Conservation (phyloP, 306 rosid genomes). For the Argentina anserina region DNA sequence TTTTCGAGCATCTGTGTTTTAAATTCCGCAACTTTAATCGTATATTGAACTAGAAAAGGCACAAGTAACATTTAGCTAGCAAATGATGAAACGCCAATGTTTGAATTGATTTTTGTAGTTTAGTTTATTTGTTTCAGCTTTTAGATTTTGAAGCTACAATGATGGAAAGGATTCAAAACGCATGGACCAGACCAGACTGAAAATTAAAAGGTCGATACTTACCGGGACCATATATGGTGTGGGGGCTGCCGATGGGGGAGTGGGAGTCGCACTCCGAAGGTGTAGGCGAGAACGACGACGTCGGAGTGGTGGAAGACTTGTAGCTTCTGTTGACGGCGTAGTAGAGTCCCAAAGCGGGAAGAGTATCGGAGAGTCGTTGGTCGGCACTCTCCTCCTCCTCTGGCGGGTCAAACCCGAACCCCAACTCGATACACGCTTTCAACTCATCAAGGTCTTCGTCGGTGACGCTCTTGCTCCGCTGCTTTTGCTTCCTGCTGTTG, state of each 20-base stretch:
- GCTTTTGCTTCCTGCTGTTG: slow-evolving; percentile 39
- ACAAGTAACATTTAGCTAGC: neutral
- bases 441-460: slow-evolving; percentile 86
- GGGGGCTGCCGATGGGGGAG: slow-evolving; percentile 65
- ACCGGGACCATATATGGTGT: slow-evolving; percentile 50
- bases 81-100: too few species aligned
- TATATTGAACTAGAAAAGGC: neutral
- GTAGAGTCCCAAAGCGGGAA: slow-evolving; percentile 83
- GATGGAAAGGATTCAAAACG: too few species aligned
- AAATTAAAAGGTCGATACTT: too few species aligned
- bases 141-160: too few species aligned
- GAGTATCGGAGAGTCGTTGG: slow-evolving; percentile 62
- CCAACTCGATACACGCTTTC: slow-evolving; percentile 86
- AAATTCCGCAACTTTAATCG: neutral
- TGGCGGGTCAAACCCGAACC: slow-evolving; percentile 75
- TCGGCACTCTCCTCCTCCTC: slow-evolving; percentile 34
- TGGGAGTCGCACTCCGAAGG: slow-evolving; percentile 58
- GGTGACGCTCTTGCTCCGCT: slow-evolving; percentile 73
- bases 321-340: slow-evolving; percentile 69
- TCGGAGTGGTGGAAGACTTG: slow-evolving; percentile 22
- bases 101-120: too few species aligned
- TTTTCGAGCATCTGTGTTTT: neutral
- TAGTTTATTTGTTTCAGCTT: too few species aligned
- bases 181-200: too few species aligned
- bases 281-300: slow-evolving; percentile 43